phyloP scores from a whole-genome alignment of 805 yeast genomes.

The Suhomyces pyralidae region DNA sequence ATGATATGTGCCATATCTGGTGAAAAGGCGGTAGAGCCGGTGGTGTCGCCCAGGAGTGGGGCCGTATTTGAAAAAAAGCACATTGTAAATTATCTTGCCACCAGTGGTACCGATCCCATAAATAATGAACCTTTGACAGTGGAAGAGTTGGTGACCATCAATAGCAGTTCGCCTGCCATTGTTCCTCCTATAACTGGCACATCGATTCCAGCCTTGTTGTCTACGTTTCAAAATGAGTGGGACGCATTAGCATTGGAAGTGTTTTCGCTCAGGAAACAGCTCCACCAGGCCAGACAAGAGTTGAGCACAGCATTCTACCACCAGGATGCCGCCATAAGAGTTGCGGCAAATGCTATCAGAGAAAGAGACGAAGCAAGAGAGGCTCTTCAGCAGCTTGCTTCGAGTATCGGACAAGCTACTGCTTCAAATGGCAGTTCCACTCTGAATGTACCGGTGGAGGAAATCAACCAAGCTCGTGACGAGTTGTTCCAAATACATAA shows the following conservation, averaged over 20 bases:
- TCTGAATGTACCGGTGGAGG: conserved; percentile 17
- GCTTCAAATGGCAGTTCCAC: neutral
- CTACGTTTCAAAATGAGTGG: conserved; percentile 84
- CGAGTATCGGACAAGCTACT: conserved; percentile 25
- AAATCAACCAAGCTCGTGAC: conserved; percentile 28
- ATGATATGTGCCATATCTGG: conserved; percentile 56
- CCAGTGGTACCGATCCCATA: conserved; percentile 74
- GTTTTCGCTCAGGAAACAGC: conserved; percentile 70
- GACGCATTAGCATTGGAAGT: conserved; percentile 81
- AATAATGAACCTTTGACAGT: conserved; percentile 55
- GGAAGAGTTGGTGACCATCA: conserved; percentile 54
- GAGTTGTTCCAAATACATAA: conserved; percentile 36
- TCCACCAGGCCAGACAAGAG: conserved; percentile 64
- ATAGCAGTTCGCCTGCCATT: conserved; percentile 15
- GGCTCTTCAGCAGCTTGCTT: conserved; percentile 59
- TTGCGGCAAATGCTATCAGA: conserved; percentile 68
- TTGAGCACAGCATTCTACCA: conserved; percentile 74
- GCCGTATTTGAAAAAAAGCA: conserved; percentile 64
- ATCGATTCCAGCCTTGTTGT: conserved; percentile 75
- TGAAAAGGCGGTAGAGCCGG: conserved; percentile 65
- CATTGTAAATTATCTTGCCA: conserved; percentile 58
- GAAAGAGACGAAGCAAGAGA: conserved; percentile 72
- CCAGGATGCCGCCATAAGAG: conserved; percentile 88
- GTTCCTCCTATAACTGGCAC: conserved; percentile 47
- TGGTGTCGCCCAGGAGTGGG: conserved; percentile 69